A percentile compares a stretch with the other conserved stretches of the same genome.
phyloP scores from a whole-genome alignment of 2,329 filamentous ascomycete genomes.

The Calycina herbarum region DNA sequence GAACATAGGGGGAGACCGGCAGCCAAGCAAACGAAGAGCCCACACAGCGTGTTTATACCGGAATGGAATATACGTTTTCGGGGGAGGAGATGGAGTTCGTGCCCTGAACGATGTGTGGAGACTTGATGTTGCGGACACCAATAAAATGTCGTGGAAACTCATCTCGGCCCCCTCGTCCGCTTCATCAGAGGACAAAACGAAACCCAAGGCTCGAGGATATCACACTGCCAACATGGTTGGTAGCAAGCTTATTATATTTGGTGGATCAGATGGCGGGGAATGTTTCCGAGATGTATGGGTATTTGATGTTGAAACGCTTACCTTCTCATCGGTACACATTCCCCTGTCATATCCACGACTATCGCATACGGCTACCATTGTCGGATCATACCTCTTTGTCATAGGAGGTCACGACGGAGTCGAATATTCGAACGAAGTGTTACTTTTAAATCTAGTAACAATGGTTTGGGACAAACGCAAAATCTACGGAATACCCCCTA shows the following conservation, averaged over 20 bases:
- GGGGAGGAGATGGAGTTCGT: conserved; percentile 68
- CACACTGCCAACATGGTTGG: conserved; percentile 74
- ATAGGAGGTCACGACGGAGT: conserved; percentile 69
- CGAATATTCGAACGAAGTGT: conserved; percentile 68
- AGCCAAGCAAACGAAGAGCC: conserved; percentile 62
- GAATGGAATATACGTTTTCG: conserved; percentile 71
- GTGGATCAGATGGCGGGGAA: conserved; percentile 68
- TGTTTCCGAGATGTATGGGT: conserved; percentile 75
- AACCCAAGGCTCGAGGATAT: conserved; percentile 66
- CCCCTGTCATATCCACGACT: conserved; percentile 63
- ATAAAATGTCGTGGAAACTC: conserved; percentile 68
- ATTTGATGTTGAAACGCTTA: conserved; percentile 63
- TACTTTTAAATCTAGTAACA: conserved; percentile 68
- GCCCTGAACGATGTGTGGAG: conserved; percentile 72
- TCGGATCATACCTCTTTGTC: conserved; percentile 69
- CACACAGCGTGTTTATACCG: conserved; percentile 73
- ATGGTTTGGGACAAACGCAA: conserved; percentile 72
- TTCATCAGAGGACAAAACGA: conserved; percentile 48
- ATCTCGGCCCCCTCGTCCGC: conserved; percentile 47
- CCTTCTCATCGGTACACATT: conserved; percentile 61
- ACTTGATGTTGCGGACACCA: conserved; percentile 65
- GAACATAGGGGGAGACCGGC: conserved; percentile 54
- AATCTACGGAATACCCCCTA: conserved; percentile 63
- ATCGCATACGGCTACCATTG: conserved; percentile 67
- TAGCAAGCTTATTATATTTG: conserved; percentile 70